Evolutionary conservation across 805 yeast species (phyloP).

Genomic region (Lipomyces sp.): DNA sequence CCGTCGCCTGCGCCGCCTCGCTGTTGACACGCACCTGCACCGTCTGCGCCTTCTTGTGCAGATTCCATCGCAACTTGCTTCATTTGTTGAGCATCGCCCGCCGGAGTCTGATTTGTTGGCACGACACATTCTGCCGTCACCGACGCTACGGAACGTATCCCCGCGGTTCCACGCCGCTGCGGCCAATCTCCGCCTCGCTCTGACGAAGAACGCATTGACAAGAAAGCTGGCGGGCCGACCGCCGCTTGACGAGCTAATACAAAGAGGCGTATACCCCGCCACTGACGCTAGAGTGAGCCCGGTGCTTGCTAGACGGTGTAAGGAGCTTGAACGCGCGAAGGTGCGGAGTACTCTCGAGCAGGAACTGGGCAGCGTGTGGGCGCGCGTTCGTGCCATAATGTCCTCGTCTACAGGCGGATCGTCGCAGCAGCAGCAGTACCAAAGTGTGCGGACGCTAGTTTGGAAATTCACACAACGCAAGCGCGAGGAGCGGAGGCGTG

Average conservation of each 20-base stretch:
- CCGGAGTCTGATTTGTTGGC: conserved; percentile 29
- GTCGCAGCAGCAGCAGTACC: conserved; percentile 8
- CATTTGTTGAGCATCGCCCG: conserved; percentile 28
- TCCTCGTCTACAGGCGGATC: not conserved
- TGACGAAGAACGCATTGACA: conserved; percentile 29
- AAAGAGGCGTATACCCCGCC: conserved; percentile 31
- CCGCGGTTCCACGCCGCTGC: conserved; percentile 28
- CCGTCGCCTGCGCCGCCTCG: conserved; percentile 27
- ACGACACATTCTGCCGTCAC: conserved; percentile 30
- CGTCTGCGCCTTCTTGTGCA: conserved; percentile 19
- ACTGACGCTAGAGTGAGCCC: conserved; percentile 28
- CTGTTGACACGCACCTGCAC: conserved; percentile 31
- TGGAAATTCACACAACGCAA: conserved; percentile 3
- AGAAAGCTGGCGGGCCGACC: conserved; percentile 33
- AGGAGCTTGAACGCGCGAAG: conserved; percentile 31
- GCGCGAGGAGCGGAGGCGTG: conserved; percentile 1
- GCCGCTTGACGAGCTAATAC: conserved; percentile 30
- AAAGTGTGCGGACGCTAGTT: conserved; percentile 13
- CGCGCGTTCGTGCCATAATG: not conserved
- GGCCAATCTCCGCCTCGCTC: conserved; percentile 23
- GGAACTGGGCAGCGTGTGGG: conserved; percentile 8
- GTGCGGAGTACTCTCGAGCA: conserved; percentile 29
- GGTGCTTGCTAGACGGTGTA: conserved; percentile 24
- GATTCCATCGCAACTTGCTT: conserved; percentile 29
- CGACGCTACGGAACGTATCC: conserved; percentile 25